Evolutionary conservation across 2,329 filamentous ascomycete genomes (phyloP).

Genomic region (Apiospora malaysiana): DNA sequence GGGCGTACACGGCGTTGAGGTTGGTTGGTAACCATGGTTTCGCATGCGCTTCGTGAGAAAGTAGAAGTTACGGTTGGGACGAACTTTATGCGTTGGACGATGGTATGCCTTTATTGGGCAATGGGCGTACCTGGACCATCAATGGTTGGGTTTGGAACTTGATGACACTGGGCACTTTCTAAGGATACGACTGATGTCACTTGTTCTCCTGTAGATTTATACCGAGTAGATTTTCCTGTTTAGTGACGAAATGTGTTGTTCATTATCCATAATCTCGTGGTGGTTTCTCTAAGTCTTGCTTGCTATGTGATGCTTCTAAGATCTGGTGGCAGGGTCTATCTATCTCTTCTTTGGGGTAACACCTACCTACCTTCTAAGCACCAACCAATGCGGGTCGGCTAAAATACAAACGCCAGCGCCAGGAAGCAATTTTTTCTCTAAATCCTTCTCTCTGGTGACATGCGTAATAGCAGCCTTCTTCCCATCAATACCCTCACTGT

Average conservation of each 20-base stretch:
- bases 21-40: neutral
- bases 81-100: slow-evolving; percentile 1
- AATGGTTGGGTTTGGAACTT: neutral
- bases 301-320: neutral
- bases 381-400: neutral
- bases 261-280: slow-evolving; percentile 6
- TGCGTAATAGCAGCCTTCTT: too few relatives aligned
- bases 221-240: neutral
- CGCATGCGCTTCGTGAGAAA: slow-evolving; percentile 1
- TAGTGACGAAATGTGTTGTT: neutral
- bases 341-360: neutral
- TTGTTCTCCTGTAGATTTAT: neutral
- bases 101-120: neutral
- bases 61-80: slow-evolving; percentile 2
- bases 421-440: neutral
- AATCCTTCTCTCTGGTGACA: neutral
- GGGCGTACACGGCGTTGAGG: neutral
- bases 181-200: neutral
- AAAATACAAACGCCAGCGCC: neutral
- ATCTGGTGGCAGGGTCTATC: neutral
- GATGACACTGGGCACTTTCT: neutral
- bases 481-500: too few relatives aligned
- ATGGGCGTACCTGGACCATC: neutral
- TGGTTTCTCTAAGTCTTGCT: neutral
- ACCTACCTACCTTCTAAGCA: neutral